A percentile compares a stretch with the other conserved stretches of the same genome.
Conservation (phyloP, 805 yeast genomes). For the Candida golubevii region DNA sequence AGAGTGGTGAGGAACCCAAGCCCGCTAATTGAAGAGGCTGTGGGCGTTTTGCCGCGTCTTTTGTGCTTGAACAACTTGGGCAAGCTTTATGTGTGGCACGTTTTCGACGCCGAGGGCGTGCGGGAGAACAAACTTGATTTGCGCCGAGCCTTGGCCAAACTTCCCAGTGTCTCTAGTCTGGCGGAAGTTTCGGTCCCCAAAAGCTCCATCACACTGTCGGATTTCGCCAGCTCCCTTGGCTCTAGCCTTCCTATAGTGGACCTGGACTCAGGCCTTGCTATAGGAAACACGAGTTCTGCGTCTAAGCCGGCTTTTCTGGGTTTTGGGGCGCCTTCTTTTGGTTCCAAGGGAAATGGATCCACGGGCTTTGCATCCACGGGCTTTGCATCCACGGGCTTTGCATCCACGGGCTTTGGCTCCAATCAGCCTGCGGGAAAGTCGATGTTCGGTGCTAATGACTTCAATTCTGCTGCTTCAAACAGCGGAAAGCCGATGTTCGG, state of each 20-base stretch:
- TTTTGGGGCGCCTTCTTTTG: background rate
- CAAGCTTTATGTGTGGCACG: slow-evolving; percentile 56
- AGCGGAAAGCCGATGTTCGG: slow-evolving; percentile 3
- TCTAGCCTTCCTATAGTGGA: background rate
- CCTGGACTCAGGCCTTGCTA: background rate
- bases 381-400: no score
- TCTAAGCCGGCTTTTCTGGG: background rate
- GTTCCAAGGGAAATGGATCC: no score
- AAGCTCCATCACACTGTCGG: slow-evolving; percentile 3
- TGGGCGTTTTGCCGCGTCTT: slow-evolving; percentile 58
- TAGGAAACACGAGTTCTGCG: background rate
- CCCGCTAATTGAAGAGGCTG: slow-evolving; percentile 51
- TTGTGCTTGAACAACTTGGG: slow-evolving; percentile 65
- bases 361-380: no score
- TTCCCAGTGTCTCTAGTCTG: background rate
- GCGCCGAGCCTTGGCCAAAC: slow-evolving; percentile 1
- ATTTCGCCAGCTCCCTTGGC: slow-evolving; percentile 3
- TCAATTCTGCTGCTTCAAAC: background rate
- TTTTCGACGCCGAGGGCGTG: slow-evolving; percentile 54
- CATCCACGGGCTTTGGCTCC: no score
- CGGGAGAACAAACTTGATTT: slow-evolving; percentile 23
- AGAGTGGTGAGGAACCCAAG: slow-evolving; percentile 48
- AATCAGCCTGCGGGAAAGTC: background rate
- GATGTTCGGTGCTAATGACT: slow-evolving; percentile 6
- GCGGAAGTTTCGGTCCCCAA: background rate